phyloP scores from a whole-genome alignment of 179 eudicot species.

The Carnegiea gigantea region DNA sequence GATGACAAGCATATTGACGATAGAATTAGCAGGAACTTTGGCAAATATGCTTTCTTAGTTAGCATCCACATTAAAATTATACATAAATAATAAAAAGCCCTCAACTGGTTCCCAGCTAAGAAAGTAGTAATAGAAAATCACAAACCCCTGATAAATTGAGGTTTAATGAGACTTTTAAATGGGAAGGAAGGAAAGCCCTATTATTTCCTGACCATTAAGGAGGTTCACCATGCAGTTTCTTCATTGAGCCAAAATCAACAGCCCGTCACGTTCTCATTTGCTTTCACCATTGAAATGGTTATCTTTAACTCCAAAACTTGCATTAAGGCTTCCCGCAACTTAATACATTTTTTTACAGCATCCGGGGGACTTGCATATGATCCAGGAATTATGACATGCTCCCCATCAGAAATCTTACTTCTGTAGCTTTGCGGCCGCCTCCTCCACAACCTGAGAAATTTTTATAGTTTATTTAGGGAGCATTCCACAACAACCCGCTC shows the following conservation, averaged over 20 bases:
- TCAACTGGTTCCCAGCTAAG: background rate
- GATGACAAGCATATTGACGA: background rate
- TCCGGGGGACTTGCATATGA: constrained; percentile 79
- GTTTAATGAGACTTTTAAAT: background rate
- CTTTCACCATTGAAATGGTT: constrained; percentile 21
- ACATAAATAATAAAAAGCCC: constrained; percentile 1
- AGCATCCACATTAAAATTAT: background rate
- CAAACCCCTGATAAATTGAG: background rate
- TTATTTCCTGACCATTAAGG: constrained; percentile 39
- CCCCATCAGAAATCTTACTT: constrained; percentile 41
- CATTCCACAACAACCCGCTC: background rate
- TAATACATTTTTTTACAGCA: constrained; percentile 45
- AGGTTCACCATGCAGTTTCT: constrained; percentile 29
- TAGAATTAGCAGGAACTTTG: background rate
- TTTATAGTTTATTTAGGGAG: background rate
- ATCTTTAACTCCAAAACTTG: constrained; percentile 32
- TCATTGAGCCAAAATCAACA: constrained; percentile 26
- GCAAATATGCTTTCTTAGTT: background rate
- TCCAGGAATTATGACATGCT: constrained; percentile 67
- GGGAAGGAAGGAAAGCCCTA: background rate
- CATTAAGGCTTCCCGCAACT: constrained; percentile 76
- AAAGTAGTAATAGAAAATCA: background rate
- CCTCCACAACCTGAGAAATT: constrained; percentile 37
- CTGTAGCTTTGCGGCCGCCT: constrained; percentile 40
- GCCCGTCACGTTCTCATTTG: constrained; percentile 21